phyloP scores from a whole-genome alignment of 768 basidiomycete genomes.

The Jaapia argillacea region DNA sequence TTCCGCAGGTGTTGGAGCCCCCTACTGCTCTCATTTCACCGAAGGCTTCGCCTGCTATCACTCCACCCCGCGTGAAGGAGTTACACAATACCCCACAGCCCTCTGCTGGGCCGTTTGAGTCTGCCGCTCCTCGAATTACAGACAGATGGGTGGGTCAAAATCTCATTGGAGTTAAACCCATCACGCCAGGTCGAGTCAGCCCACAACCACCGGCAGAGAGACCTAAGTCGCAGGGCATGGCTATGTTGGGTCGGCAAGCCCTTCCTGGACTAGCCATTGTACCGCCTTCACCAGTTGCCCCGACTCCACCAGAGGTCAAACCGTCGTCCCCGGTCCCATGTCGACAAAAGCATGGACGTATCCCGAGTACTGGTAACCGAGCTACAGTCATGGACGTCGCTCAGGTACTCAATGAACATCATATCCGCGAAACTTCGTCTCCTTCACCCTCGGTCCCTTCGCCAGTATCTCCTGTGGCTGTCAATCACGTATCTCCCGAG shows the following conservation, averaged over 20 bases:
- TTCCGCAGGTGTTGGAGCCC: not conserved
- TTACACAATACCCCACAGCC: no score
- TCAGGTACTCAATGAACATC: slow-evolving; percentile 34
- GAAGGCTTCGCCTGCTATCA: not conserved
- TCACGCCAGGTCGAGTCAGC: not conserved
- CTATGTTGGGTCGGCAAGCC: slow-evolving; percentile 27
- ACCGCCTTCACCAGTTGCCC: not conserved
- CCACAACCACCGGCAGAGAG: slow-evolving; percentile 3
- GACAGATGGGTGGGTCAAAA: slow-evolving; percentile 24
- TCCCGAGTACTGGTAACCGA: slow-evolving; percentile 59
- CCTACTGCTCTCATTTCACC: no score
- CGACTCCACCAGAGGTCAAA: not conserved
- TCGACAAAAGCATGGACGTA: slow-evolving; percentile 30
- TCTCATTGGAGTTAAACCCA: slow-evolving; percentile 22
- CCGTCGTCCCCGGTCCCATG: not conserved
- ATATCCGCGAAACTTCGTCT: slow-evolving; percentile 1
- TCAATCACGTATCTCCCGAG: not conserved
- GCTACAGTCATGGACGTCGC: slow-evolving; percentile 76
- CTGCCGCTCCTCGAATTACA: slow-evolving; percentile 9
- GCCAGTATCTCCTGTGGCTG: no score
- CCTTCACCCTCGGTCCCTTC: not conserved
- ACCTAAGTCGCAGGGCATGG: slow-evolving; percentile 12
- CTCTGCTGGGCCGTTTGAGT: no score
- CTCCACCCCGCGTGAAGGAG: not conserved
- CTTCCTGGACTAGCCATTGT: slow-evolving; percentile 29